Percentiles rank a stretch among this genome's conserved stretches.
Conservation (phyloP, 202 grass and related monocot species). For the Zoysia matrella region DNA sequence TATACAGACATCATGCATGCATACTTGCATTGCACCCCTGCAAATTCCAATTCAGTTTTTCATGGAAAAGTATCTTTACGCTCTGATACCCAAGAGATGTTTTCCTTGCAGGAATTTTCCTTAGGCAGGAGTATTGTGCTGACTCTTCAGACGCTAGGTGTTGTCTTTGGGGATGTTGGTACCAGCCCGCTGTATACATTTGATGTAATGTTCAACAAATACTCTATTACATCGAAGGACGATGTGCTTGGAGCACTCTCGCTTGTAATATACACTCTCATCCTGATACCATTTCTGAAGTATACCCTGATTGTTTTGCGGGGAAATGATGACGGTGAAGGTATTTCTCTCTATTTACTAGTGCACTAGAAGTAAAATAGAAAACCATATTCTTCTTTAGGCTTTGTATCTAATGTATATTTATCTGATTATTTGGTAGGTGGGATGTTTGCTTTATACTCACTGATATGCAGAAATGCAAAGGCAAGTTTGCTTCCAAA, state of each 20-base stretch:
- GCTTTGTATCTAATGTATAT: slow-evolving; percentile 27
- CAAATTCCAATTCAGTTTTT: slow-evolving; percentile 19
- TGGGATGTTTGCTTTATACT: slow-evolving; percentile 97
- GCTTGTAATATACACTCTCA: slow-evolving; percentile 94
- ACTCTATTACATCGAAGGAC: slow-evolving; percentile 75
- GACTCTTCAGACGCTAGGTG: slow-evolving; percentile 91
- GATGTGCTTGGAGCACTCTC: slow-evolving; percentile 94
- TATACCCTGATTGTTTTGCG: slow-evolving; percentile 86
- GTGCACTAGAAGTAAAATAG: slow-evolving; percentile 20
- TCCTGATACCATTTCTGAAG: slow-evolving; percentile 91
- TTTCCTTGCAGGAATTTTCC: slow-evolving; percentile 73
- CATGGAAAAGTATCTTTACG: slow-evolving; percentile 17
- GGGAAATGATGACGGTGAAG: slow-evolving; percentile 96
- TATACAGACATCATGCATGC: slow-evolving; percentile 3
- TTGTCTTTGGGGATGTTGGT: slow-evolving; percentile 96
- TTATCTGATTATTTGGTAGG: slow-evolving; percentile 65
- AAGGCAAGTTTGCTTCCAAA: slow-evolving; percentile 90
- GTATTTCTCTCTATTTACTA: slow-evolving; percentile 55
- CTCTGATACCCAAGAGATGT: slow-evolving; percentile 40
- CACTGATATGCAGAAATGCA: slow-evolving; percentile 95
- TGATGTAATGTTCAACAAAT: slow-evolving; percentile 99
- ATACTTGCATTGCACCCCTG: neutral
- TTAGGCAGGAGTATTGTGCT: slow-evolving; percentile 74
- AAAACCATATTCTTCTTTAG: slow-evolving; percentile 32
- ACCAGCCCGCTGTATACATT: slow-evolving; percentile 97